Base-by-base conservation (phyloP, 2,329 filamentous ascomycete genomes). In the Lasiodiplodia gonubiensis region DNA sequence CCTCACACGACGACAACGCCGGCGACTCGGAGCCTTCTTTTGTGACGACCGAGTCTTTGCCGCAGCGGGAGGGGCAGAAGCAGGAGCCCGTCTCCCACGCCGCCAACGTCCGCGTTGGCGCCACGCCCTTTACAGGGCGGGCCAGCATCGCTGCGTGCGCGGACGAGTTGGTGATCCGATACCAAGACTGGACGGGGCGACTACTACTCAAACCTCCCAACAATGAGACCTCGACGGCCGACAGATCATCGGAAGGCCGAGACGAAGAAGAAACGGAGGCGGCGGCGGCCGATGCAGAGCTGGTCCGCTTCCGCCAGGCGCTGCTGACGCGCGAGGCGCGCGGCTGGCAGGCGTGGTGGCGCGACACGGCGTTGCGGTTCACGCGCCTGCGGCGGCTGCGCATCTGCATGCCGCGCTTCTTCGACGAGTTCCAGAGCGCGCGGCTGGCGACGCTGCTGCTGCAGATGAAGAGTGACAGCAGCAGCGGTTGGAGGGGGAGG, bases 321-420 rank as follows among this genome's bases (percentile, higher is more conserved):
- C 18, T 52, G 16, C 54, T 67, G n/a, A 6, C n/a, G 4, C 30
- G 54, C 42, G 65, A 61, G 21, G 65, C 65, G 16, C 33, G 46
- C 21, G 65, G 54, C n/a, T 67, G 65, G 65, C 65, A 60, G 65
- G 54, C 54, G 18, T 67, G 42, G 42, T 67, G 54, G 65, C n/a
- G 55, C 8, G 46, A 12, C 16, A 12, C 18, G 18, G 54, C 65
- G 33, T 48, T 61, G 54, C n/a, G 23, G 18, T 61, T 67, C 23
- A 37, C 54, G 48, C 35, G 53, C 33, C 33, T 67, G 46, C 42
- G 65, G 18, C n/a, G 46, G 30, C 65, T 67, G 42, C 18, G 48
- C 1, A 51, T 67, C 7, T 21, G 65, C 16, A 67, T 67, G 65
- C 65, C 65, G 21, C 12, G 11, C n/a, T 8, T 12, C 21, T 61